Evolutionary conservation across 768 basidiomycete genomes (phyloP), one percentile per base, ranked within the genome.

Genomic region (Punctularia strigosozonata): DNA sequence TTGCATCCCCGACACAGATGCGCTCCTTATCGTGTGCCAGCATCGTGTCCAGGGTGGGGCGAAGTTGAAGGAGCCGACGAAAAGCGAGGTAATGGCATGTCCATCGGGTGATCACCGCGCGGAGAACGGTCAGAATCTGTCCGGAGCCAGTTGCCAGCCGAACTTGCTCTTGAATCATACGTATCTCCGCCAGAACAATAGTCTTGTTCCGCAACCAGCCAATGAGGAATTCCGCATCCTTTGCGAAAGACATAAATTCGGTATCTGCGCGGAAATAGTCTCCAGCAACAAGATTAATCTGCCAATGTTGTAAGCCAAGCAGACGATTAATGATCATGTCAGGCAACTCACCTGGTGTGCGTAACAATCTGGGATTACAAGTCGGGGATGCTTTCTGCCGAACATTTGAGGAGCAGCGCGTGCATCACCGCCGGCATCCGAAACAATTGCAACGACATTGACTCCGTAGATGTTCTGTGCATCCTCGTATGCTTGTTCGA

Each of bases 191-290:
- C 10, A 62, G 49, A 2, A 55, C 55, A 17, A 41, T 33, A n/a
- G 47, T 43, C 28, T 64, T 60, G 32, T 53, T 55, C 36, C 57
- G 57, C 33, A 62, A 52, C 61, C 62, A 64, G 22, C 56, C 58
- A 23, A 44, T 38, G 37, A 48, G 12, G 15, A 48, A 46, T 0
- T 46, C 13, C 1, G 51, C 56, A 3, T 41, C 2, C 8, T 47
- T 39, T 20, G 55, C 43, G 23, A 40, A 42, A n/a, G 42, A 37
- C 8, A 49, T 34, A 28, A 58, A 42, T 4, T 6, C n/a, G 17
- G 24, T 10, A 21, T 41, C 38, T 2, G 50, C n/a, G n/a, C 35
- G 38, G 14, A 64, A 43, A 28, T 51, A 53, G 38, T 65, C 59
- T 6, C 61, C 60, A 22, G 61, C 56, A 20, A 61, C 45, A 4